Evolutionary conservation across 768 basidiomycete species (phyloP).

Genomic region (Dentipellis sp.): DNA sequence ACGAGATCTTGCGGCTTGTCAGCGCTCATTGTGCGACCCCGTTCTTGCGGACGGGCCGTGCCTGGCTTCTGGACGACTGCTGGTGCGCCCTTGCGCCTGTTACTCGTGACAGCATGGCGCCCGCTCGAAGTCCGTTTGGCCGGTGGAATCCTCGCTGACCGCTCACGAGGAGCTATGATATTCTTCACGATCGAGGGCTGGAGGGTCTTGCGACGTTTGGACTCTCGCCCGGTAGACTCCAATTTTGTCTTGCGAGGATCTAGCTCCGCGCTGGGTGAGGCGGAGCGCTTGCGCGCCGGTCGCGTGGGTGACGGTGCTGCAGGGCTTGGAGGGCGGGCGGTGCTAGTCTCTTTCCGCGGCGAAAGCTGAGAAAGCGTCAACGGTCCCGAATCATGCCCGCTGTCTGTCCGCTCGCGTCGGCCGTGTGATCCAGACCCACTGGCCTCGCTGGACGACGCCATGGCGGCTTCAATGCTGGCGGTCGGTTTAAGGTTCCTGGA

Average conservation of each 20-base stretch:
- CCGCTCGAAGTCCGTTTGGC: conserved; percentile 1
- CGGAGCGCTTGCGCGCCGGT: conserved; percentile 39
- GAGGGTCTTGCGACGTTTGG: conserved; percentile 7
- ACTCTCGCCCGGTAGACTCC: neutral
- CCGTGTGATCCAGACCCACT: no score
- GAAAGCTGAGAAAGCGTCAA: conserved; percentile 1
- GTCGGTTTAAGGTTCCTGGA: no score
- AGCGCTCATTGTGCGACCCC: conserved; percentile 1
- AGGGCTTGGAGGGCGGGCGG: neutral
- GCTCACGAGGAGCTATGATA: conserved; percentile 4
- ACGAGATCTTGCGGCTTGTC: conserved; percentile 4
- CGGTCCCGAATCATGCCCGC: neutral
- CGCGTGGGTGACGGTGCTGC: conserved; percentile 30
- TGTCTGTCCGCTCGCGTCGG: no score
- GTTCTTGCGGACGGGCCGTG: conserved; percentile 1
- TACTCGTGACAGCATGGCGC: conserved; percentile 2
- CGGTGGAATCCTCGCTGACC: conserved; percentile 1
- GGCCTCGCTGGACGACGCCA: no score
- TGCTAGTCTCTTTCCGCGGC: neutral
- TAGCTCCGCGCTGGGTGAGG: conserved; percentile 17
- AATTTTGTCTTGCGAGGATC: neutral
- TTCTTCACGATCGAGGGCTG: conserved; percentile 14
- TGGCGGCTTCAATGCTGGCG: no score
- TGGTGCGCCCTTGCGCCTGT: neutral
- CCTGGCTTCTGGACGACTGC: neutral